phyloP scores from a whole-genome alignment of 2,329 filamentous ascomycete genomes.

The Neonectria hederae region DNA sequence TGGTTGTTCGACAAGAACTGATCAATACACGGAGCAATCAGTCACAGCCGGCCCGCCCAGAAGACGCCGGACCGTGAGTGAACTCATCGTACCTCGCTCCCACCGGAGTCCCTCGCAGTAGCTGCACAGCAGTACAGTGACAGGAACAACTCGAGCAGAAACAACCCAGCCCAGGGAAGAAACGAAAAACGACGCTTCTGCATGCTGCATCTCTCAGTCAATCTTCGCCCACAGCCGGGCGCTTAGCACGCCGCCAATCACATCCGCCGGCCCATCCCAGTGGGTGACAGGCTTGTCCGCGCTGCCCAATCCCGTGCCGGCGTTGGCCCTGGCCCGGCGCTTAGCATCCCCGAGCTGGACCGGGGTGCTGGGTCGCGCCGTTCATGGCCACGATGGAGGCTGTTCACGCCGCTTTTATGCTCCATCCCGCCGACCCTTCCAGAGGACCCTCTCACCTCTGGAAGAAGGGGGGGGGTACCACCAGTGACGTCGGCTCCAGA shows the following conservation, averaged over 20 bases:
- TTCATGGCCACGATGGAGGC: conserved; percentile 13
- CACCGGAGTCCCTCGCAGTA: conserved; percentile 36
- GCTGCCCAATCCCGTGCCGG: conserved; percentile 42
- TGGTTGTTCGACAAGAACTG: conserved; percentile 6
- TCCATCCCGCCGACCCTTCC: not conserved
- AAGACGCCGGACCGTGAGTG: not conserved
- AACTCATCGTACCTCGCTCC: not conserved
- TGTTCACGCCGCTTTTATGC: conserved; percentile 37
- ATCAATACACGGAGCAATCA: not conserved
- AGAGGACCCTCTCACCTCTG: too few relatives aligned
- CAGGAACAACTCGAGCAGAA: conserved; percentile 20
- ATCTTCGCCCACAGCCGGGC: conserved; percentile 43
- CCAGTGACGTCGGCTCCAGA: not conserved
- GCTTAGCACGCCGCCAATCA: conserved; percentile 50
- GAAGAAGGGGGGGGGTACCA: conserved; percentile 8
- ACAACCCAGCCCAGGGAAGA: conserved; percentile 18
- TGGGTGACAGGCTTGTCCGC: conserved; percentile 46
- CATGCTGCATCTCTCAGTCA: conserved; percentile 34
- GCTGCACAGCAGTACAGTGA: conserved; percentile 33
- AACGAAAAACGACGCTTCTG: conserved; percentile 36
- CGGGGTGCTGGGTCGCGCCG: conserved; percentile 41
- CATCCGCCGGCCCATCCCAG: conserved; percentile 32
- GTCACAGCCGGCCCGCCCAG: too few relatives aligned
- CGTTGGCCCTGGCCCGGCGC: conserved; percentile 43
- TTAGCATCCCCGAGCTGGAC: conserved; percentile 43